phyloP scores from a whole-genome alignment of 257 asterid species.

The Petunia axillaris region DNA sequence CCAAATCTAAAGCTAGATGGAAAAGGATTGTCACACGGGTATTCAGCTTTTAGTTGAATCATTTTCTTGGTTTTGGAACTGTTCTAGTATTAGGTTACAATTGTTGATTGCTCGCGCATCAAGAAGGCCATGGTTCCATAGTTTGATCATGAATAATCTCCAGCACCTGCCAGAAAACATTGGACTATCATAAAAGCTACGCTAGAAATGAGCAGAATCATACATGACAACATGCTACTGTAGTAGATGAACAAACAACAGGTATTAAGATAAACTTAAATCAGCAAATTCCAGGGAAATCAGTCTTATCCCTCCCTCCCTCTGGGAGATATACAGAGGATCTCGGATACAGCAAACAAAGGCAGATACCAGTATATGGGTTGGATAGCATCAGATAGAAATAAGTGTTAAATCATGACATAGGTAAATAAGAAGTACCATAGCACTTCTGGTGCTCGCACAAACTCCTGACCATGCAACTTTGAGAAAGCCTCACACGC shows the following conservation, averaged over 20 bases:
- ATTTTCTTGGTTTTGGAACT: slow-evolving; percentile 43
- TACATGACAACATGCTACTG: not conserved
- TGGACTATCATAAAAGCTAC: not conserved
- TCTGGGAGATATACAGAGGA: not conserved
- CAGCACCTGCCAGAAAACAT: slow-evolving; percentile 68
- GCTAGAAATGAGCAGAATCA: not conserved
- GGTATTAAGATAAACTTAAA: not conserved
- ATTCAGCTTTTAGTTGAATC: slow-evolving; percentile 40
- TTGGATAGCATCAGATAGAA: slow-evolving; percentile 9
- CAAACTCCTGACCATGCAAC: slow-evolving; percentile 66
- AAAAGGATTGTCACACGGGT: not conserved
- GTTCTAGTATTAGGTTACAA: slow-evolving; percentile 65
- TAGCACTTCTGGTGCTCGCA: slow-evolving; percentile 61
- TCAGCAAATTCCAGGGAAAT: not conserved
- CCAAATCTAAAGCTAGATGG: slow-evolving; percentile 24
- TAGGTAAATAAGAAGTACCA: slow-evolving; percentile 54
- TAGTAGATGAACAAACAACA: not conserved
- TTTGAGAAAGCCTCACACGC: slow-evolving; percentile 95
- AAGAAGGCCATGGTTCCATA: slow-evolving; percentile 95
- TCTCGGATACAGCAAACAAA: not conserved
- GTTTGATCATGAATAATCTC: slow-evolving; percentile 87
- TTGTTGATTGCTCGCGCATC: slow-evolving; percentile 81
- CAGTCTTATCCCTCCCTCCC: too few relatives aligned
- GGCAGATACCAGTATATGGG: not conserved
- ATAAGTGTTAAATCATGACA: not conserved